Conservation (phyloP, 31 red algal species). For the Endocladia muricata region DNA sequence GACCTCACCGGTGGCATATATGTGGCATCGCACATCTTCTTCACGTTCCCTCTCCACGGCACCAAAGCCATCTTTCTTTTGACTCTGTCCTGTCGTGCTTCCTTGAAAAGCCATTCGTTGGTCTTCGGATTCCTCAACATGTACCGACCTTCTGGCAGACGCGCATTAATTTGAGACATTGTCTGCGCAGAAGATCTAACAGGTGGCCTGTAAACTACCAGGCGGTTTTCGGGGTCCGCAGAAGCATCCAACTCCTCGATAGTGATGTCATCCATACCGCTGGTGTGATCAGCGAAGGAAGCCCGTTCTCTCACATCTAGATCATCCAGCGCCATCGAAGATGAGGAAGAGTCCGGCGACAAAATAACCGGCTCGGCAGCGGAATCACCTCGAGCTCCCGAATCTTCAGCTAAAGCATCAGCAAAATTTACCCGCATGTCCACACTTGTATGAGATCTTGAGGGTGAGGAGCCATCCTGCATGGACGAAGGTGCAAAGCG, state of each 20-base stretch:
- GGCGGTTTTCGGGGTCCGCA: slow-evolving; percentile 26
- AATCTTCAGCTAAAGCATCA: not conserved
- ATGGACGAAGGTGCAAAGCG: not conserved
- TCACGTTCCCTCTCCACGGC: slow-evolving; percentile 27
- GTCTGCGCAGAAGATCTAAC: not conserved
- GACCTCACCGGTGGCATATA: not conserved
- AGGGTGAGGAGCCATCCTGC: not conserved
- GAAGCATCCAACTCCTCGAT: slow-evolving; percentile 28
- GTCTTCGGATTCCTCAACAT: slow-evolving; percentile 7
- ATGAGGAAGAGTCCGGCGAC: not conserved
- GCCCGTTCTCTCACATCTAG: not conserved
- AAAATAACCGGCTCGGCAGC: not conserved
- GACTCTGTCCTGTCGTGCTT: not conserved
- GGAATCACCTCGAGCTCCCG: not conserved
- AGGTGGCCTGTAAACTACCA: slow-evolving; percentile 41
- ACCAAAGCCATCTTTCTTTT: slow-evolving; percentile 57
- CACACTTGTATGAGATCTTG: slow-evolving; percentile 5
- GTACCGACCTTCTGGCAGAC: slow-evolving; percentile 9
- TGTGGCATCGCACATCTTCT: slow-evolving; percentile 21
- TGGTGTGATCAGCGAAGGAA: not conserved
- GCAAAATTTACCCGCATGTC: slow-evolving; percentile 31
- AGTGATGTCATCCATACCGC: slow-evolving; percentile 3
- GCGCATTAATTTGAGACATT: slow-evolving; percentile 6
- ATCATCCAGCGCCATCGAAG: slow-evolving; percentile 7
- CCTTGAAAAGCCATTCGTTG: slow-evolving; percentile 30